Base-by-base conservation (phyloP, 306 rosid species). In the Inga leiocalycina region DNA sequence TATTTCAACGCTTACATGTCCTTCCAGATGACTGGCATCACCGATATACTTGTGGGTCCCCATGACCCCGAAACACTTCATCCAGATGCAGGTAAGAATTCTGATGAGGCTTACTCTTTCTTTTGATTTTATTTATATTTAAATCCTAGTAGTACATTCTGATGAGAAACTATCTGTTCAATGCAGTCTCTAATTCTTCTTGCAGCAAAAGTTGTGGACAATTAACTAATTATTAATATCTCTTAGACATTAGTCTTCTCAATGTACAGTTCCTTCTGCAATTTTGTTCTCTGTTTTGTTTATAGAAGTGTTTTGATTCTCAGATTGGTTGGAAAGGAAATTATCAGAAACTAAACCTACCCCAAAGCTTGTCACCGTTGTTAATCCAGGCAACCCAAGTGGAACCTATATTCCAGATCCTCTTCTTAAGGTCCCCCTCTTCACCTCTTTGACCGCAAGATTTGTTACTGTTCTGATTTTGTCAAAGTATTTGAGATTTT, bases 331-430 rank as follows among this genome's bases (percentile, higher is more conserved):
- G 86, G 98, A 96, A 76, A 91, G 74, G 79, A 84, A 86, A 57
- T 83, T 96, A 54, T 81, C 73, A 1, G 97, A 94, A 86, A 89
- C 91, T 66, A 91, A 90, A 75, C 99, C 98, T n/a, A 79, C 86
- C 74, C 99, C 99, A 62, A 96, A 96, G 90, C 93, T 96, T 80
- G 99, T 96, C 17, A 92, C 88, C 43, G 90, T 96, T 79, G 99
- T 96, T 61, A 96, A 96, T 88, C 99, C 99, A 13, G 99, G 99
- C 81, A 96, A 96, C 76, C 99, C 99, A 54, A 48, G 83, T 54
- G 99, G 98, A 85, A 93, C 99, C 82, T 93, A 92, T 81, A 92
- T 96, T 84, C 99, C 99, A 0, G 94, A 92, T 71, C 66, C 90
- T 79, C 97, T 94, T 82, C 94, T 96, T 39, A 85, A 92, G 99